Evolutionary conservation across 371 early-diverging fungal genomes (phyloP).

Genomic region (Mucor lusitanicus): DNA sequence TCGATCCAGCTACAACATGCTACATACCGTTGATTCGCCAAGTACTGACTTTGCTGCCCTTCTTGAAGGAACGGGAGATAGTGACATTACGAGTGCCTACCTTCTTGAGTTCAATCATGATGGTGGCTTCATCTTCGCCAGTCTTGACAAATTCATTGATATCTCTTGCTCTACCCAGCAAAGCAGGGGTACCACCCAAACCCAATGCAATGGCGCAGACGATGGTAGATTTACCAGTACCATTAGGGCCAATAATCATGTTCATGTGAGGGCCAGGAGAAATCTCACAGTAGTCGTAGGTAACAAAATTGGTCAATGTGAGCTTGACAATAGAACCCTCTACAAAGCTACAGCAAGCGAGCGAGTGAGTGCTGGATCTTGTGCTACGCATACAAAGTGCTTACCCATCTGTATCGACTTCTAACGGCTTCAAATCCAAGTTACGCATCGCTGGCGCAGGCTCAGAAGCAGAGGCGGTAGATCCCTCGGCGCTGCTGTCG

Average conservation of each 20-base stretch:
- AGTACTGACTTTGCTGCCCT: slow-evolving; percentile 62
- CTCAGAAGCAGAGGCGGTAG: neutral
- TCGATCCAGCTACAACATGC: neutral
- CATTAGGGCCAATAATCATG: slow-evolving; percentile 98
- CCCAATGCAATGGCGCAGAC: slow-evolving; percentile 98
- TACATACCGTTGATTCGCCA: slow-evolving; percentile 84
- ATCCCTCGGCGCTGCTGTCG: neutral
- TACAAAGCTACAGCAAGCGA: slow-evolving; percentile 51
- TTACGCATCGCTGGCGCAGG: neutral
- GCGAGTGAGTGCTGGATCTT: too few relatives aligned
- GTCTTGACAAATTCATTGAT: slow-evolving; percentile 92
- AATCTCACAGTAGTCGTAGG: slow-evolving; percentile 87
- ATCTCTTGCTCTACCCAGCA: slow-evolving; percentile 87
- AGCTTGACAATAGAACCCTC: slow-evolving; percentile 83
- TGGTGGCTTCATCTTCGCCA: slow-evolving; percentile 76
- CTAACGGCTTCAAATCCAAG: neutral
- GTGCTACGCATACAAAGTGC: too few relatives aligned
- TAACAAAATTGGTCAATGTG: slow-evolving; percentile 85
- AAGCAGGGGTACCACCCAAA: slow-evolving; percentile 85
- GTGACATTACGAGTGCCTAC: slow-evolving; percentile 49
- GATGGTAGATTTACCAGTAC: slow-evolving; percentile 98
- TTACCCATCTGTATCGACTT: neutral
- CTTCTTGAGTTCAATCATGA: slow-evolving; percentile 80
- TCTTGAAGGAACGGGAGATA: slow-evolving; percentile 72
- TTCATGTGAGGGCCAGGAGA: slow-evolving; percentile 92